A percentile compares a stretch with the other conserved stretches of the same genome.
Conservation (phyloP, 192 early-diverging fungal genomes). For the Coemansia pectinata region DNA sequence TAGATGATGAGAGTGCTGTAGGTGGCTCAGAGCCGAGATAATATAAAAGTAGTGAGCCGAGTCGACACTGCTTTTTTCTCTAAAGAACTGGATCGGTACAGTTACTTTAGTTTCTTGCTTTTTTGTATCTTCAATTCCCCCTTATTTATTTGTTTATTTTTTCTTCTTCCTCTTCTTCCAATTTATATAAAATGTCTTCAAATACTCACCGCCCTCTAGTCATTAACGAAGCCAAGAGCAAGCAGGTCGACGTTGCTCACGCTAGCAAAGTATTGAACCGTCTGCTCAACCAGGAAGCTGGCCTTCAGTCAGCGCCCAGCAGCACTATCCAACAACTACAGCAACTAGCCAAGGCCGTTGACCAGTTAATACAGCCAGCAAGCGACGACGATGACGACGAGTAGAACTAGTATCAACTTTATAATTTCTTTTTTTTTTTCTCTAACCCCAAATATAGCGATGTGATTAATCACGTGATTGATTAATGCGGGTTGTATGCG, state of each 20-base stretch:
- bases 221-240: slow-evolving; percentile 27
- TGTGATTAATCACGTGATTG: not conserved
- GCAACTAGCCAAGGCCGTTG: slow-evolving; percentile 17
- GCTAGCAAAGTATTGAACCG: slow-evolving; percentile 16
- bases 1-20: too few species aligned
- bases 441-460: too few species aligned
- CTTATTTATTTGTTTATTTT: not conserved
- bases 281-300: slow-evolving; percentile 33
- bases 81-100: not conserved
- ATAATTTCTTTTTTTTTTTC: not conserved
- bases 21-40: not conserved
- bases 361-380: not conserved
- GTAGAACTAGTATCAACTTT: too few species aligned
- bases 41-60: not conserved
- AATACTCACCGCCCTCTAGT: slow-evolving; percentile 27
- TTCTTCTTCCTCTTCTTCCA: not conserved
- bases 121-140: not conserved
- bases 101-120: not conserved
- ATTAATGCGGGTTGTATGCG: not conserved
- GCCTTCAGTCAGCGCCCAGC: slow-evolving; percentile 37
- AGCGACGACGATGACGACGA: slow-evolving; percentile 6
- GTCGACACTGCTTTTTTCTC: not conserved
- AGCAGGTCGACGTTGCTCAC: not conserved
- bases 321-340: slow-evolving; percentile 37
- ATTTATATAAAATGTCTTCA: slow-evolving; percentile 7